A percentile compares a stretch with the other conserved stretches of the same genome.
These are phyloP conservation scores for Camellia japonica DNA, from an alignment of 148 eudicot genomes.

Conservation along the genomic window DNA sequence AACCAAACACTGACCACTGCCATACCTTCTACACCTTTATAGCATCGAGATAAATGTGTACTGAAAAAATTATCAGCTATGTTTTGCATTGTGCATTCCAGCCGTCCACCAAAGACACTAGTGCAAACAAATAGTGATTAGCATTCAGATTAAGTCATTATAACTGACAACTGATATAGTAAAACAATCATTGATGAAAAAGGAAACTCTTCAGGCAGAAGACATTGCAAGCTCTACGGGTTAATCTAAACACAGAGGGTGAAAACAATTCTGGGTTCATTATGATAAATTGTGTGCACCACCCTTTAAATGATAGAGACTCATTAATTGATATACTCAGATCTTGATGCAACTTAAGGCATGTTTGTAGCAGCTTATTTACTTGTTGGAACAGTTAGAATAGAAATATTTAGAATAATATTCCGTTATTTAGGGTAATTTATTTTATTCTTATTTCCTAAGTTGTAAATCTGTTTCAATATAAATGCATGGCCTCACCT, in stretches of 20 bases:
- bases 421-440: too few relatives aligned
- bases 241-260: neutral
- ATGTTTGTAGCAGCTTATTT: neutral
- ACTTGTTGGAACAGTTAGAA: too few relatives aligned
- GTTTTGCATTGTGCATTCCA: constrained; percentile 99
- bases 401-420: too few relatives aligned
- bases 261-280: neutral
- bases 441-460: too few relatives aligned
- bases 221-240: neutral
- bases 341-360: neutral
- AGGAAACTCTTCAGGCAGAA: neutral
- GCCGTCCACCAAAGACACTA: constrained; percentile 90
- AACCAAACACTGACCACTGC: constrained; percentile 3
- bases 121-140: constrained; percentile 24
- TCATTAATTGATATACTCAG: neutral
- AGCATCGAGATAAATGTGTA: constrained; percentile 51
- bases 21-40: constrained; percentile 70
- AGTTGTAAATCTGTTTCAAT: too few relatives aligned
- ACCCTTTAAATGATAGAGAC: neutral
- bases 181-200: neutral
- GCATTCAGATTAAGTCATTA: constrained; percentile 8
- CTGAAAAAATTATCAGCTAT: constrained; percentile 82
- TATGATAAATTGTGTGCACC: neutral
- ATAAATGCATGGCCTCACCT: too few relatives aligned
- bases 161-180: neutral